Conservation (phyloP, 148 eudicot genomes). For the Silene latifolia region DNA sequence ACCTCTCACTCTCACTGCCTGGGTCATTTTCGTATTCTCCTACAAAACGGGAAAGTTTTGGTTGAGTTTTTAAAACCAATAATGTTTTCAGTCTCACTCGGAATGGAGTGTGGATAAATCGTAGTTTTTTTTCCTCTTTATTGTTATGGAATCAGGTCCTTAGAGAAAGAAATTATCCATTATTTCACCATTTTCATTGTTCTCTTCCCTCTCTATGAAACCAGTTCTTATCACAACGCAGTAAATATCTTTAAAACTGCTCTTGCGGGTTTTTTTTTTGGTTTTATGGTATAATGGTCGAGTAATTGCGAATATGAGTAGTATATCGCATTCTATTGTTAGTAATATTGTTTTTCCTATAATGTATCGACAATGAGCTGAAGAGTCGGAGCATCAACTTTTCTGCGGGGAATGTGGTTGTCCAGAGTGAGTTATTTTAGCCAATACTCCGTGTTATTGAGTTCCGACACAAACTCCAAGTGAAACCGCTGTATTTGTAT, state of each 20-base stretch:
- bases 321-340: background rate
- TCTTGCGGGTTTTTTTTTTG: background rate
- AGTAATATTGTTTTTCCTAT: background rate
- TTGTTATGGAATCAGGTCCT: no score
- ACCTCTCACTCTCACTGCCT: background rate
- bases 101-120: constrained; percentile 9
- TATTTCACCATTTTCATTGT: background rate
- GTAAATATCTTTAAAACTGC: background rate
- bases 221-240: background rate
- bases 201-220: background rate
- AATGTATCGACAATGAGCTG: background rate
- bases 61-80: constrained; percentile 1
- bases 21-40: background rate
- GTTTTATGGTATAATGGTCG: background rate
- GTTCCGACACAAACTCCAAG: background rate
- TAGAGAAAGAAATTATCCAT: constrained; percentile 1
- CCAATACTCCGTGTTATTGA: no score
- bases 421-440: background rate
- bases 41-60: constrained; percentile 18
- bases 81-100: constrained; percentile 16
- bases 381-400: background rate
- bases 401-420: background rate
- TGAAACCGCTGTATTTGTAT: background rate
- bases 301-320: background rate
- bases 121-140: background rate